Evolutionary conservation across 495 filamentous ascomycete species (phyloP).

Genomic region (Penicillium coffeae): DNA sequence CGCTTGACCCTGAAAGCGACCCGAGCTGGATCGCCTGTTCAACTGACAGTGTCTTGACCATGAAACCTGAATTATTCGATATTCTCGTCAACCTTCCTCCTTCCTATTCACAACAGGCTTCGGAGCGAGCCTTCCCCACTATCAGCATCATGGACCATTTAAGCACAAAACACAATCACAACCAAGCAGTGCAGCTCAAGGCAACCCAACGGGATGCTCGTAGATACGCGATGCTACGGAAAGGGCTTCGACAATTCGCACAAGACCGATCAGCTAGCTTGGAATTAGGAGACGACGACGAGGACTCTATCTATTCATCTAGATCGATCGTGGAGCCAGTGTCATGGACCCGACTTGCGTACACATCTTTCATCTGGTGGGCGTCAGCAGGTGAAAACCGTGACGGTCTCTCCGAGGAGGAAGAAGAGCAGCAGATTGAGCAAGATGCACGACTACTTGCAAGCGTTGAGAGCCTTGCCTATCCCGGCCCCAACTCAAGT

Average conservation of each 20-base stretch:
- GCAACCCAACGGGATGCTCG: conserved; percentile 89
- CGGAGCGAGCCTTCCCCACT: conserved; percentile 65
- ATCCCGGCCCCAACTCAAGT: conserved; percentile 27
- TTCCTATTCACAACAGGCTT: conserved; percentile 52
- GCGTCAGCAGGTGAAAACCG: conserved; percentile 88
- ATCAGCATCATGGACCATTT: conserved; percentile 41
- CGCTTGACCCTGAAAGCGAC: conserved; percentile 43
- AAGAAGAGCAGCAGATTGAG: conserved; percentile 41
- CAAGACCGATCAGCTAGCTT: conserved; percentile 20
- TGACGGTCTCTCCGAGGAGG: conserved; percentile 43
- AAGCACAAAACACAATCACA: conserved; percentile 22
- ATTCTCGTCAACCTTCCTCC: conserved; percentile 77
- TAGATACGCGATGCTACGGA: conserved; percentile 68
- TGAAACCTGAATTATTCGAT: conserved; percentile 84
- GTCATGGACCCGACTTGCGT: conserved; percentile 88
- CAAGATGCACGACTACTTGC: conserved; percentile 41
- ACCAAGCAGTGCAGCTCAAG: conserved; percentile 49
- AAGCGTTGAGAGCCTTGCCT: conserved; percentile 38
- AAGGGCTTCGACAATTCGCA: conserved; percentile 56
- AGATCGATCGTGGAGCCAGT: conserved; percentile 65
- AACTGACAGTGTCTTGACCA: conserved; percentile 83
- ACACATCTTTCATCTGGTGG: conserved; percentile 97
- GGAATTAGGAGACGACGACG: conserved; percentile 25
- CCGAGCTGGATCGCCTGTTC: conserved; percentile 90
- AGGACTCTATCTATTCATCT: conserved; percentile 45